Evolutionary conservation across 202 grass and related monocot genomes (phyloP), one percentile per base, ranked within the genome.

Genomic region (Bolboschoenoplectus hybrid): DNA sequence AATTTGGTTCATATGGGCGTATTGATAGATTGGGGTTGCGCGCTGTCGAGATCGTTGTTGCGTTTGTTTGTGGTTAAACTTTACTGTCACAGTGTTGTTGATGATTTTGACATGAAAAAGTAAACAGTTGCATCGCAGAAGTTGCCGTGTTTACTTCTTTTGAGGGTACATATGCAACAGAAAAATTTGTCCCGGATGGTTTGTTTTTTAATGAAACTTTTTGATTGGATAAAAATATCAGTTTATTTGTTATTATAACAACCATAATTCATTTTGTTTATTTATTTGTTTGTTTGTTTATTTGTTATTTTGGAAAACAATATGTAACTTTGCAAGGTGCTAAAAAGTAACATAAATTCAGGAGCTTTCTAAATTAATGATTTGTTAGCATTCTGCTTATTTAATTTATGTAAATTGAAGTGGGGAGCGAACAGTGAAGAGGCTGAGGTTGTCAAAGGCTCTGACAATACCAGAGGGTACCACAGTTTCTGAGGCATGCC

Each of bases 341-440:
- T 63, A 12, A 9, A 66, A 61, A 58, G 53, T 50, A 55, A 40
- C 13, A 79, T 58, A n/a, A 50, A 52, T 46, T 57, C 43, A 7
- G 5, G 20, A 16, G 51, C 44, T 40, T 32, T 39, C 87, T 45
- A 11, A 46, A 11, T 49, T 7, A 55, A 63, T 69, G 46, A 17
- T 4, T 8, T 47, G 16, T 55, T 86, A 86, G 72, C 16, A 89
- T 94, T 73, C 32, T 45, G 57, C 85, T 75, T 65, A 4, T 55
- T 70, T 85, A 75, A 20, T 61, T 76, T 75, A 78, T 75, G 43
- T 70, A 34, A 75, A 52, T 82, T 67, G 17, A 34, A 96, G 93
- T 39, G 90, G 90, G 75, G 97, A 94, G 86, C 94, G 93, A 82
- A 99, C 93, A 47, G 97, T 99, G 86, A 99, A 94, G 97, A 94